Base-by-base conservation (phyloP, 2,329 filamentous ascomycete genomes). In the Tothia fuscella region DNA sequence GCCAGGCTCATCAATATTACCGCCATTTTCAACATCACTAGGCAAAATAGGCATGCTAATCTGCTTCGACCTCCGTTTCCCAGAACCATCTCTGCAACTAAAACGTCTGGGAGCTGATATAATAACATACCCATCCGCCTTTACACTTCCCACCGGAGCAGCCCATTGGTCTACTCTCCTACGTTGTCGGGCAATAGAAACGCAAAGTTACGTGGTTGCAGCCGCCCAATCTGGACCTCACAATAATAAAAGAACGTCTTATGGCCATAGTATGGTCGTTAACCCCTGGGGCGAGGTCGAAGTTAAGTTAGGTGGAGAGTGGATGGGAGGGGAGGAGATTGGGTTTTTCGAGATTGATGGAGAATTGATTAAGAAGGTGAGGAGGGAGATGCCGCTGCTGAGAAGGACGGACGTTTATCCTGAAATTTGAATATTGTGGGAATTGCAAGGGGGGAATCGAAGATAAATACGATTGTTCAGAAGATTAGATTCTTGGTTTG, bases 51-150 rank as follows among this genome's bases (percentile, higher is more conserved):
- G 86, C 16, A 69, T 81, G 47, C 70, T 82, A 41, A 93, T 95
- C 47, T 95, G 89, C 64, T 95, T 95, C 59, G 89, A 95, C 63
- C 62, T 95, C 47, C 76, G 87, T 1, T 93, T 91, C 55, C 76
- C 86, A 0, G 85, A 93, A 56, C 73, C 82, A 6, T 74, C 76
- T 0, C 59, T 91, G 7, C 70, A 76, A 2, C 69, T 93, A 14
- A 73, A 75, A 21, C 64, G 73, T 5, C 72, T 76, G 42, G 67
- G 72, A 17, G 85, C 86, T 2, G 78, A 94, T 47, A 66, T 94
- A 41, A 66, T 95, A 38, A 77, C 85, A 1, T 95, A 89, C 55
- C 89, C 89, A 0, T 89, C 83, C 5, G 89, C 89, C 3, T 96
- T 95, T 56, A 94, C 88, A 0, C 72, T 93, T 0, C 77, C 81